Conservation (phyloP, 2,329 filamentous ascomycete species). For the Atkinsonella hypoxylon region DNA sequence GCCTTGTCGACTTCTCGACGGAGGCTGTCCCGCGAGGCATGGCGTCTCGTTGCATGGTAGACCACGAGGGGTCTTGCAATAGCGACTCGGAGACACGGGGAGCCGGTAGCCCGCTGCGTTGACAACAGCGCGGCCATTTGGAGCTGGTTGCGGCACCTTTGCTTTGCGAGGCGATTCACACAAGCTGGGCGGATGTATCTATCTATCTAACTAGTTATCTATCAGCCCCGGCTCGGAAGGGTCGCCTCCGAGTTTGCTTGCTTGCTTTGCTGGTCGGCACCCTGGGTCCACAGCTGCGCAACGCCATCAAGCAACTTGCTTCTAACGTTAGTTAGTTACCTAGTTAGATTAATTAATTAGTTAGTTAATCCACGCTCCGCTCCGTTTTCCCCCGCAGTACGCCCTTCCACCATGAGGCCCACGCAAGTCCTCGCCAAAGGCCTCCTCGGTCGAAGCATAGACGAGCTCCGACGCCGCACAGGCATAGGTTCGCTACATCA, state of each 20-base stretch:
- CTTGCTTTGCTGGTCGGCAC: too few relatives aligned
- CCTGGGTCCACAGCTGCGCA: too few relatives aligned
- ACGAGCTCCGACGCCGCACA: constrained; percentile 46
- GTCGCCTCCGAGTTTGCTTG: too few relatives aligned
- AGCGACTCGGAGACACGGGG: constrained; percentile 9
- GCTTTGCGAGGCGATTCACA: too few relatives aligned
- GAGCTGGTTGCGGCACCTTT: too few relatives aligned
- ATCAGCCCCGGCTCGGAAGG: too few relatives aligned
- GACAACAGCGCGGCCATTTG: constrained; percentile 11
- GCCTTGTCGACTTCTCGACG: constrained; percentile 19
- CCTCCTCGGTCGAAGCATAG: constrained; percentile 45
- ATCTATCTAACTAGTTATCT: too few relatives aligned
- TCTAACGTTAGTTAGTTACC: too few relatives aligned
- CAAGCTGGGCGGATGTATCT: too few relatives aligned
- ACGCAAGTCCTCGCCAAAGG: constrained; percentile 35
- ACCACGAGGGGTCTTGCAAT: constrained; percentile 11
- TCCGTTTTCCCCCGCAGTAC: constrained; percentile 1
- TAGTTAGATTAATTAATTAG: too few relatives aligned
- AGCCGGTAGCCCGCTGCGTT: constrained; percentile 11
- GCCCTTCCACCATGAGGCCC: constrained; percentile 31
- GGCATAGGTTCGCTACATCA: constrained; percentile 42
- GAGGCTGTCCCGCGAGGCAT: constrained; percentile 14
- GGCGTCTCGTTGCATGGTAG: constrained; percentile 14
- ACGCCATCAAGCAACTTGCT: too few relatives aligned
- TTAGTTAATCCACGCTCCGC: background rate